These are phyloP conservation scores for Aspergillus pseudoterreus DNA, from an alignment of 2,329 filamentous ascomycete genomes.

Conservation along the genomic window DNA sequence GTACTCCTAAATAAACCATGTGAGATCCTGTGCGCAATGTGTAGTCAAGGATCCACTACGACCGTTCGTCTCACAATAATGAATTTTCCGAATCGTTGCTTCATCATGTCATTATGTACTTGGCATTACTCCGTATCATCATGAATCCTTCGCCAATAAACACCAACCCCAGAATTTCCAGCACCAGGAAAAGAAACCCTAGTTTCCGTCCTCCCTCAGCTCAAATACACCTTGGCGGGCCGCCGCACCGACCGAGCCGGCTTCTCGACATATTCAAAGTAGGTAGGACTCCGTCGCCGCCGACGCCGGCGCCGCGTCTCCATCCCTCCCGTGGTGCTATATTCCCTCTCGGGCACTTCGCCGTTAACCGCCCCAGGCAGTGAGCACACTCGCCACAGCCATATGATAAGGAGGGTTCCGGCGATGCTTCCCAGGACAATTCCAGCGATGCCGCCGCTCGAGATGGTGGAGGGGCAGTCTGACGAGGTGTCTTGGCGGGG, in stretches of 20 bases:
- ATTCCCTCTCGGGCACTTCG: conserved; percentile 22
- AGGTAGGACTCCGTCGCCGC: conserved; percentile 21
- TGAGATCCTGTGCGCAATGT: neutral
- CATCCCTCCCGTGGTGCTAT: conserved; percentile 15
- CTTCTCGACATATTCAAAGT: conserved; percentile 32
- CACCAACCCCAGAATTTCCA: neutral
- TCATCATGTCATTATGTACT: neutral
- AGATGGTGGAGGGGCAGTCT: conserved; percentile 24
- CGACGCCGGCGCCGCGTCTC: conserved; percentile 17
- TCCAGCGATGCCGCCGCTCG: conserved; percentile 36
- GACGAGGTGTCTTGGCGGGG: conserved; percentile 18
- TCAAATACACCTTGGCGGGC: conserved; percentile 36
- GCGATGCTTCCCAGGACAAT: conserved; percentile 40
- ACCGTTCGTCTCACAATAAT: neutral
- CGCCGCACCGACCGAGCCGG: conserved; percentile 25
- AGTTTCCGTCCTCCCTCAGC: conserved; percentile 3
- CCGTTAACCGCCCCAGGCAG: conserved; percentile 21
- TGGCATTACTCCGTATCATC: neutral
- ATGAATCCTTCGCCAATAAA: neutral
- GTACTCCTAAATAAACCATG: neutral
- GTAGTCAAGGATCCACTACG: neutral
- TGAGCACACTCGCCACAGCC: conserved; percentile 31
- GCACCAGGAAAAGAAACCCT: neutral
- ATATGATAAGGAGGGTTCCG: conserved; percentile 33
- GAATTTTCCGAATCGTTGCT: neutral